A percentile compares a stretch with the other conserved stretches of the same genome.
Conservation (phyloP, 2,329 filamentous ascomycete genomes). For the Thelonectria discophora region DNA sequence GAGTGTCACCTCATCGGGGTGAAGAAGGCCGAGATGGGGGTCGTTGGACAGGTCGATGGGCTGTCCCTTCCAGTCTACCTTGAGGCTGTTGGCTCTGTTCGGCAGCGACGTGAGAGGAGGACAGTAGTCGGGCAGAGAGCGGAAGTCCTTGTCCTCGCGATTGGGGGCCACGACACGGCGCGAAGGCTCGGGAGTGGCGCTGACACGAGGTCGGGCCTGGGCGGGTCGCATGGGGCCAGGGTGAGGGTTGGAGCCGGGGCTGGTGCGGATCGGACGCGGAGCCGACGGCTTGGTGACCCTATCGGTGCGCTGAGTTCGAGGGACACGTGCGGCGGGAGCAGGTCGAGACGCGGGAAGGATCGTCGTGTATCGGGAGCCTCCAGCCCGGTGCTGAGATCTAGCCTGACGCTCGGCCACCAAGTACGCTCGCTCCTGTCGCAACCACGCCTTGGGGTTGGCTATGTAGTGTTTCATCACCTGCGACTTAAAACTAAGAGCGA, state of each 20-base stretch:
- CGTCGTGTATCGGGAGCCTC: constrained; percentile 44
- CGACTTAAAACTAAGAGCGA: constrained; percentile 62
- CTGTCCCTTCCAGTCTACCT: constrained; percentile 87
- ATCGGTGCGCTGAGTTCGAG: constrained; percentile 44
- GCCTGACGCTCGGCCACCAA: constrained; percentile 59
- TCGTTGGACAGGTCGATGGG: constrained; percentile 80
- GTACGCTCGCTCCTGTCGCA: constrained; percentile 59
- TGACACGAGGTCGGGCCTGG: constrained; percentile 46
- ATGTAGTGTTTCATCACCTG: constrained; percentile 58
- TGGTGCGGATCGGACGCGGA: constrained; percentile 49
- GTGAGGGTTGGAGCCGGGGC: constrained; percentile 36
- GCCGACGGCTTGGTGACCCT: constrained; percentile 49
- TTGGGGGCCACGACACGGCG: constrained; percentile 68
- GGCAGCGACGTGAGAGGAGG: constrained; percentile 74
- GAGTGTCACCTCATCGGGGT: constrained; percentile 79
- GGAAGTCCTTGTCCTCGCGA: constrained; percentile 84
- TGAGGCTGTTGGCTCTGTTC: constrained; percentile 73
- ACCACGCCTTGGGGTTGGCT: constrained; percentile 57
- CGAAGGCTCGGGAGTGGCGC: constrained; percentile 60
- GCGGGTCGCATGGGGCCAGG: constrained; percentile 41
- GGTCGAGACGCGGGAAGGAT: constrained; percentile 49
- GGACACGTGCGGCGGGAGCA: constrained; percentile 48
- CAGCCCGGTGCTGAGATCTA: constrained; percentile 40
- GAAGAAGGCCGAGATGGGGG: constrained; percentile 74
- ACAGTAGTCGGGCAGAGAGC: constrained; percentile 74